phyloP scores from a whole-genome alignment of 768 basidiomycete species.

The Boletus huronensis region DNA sequence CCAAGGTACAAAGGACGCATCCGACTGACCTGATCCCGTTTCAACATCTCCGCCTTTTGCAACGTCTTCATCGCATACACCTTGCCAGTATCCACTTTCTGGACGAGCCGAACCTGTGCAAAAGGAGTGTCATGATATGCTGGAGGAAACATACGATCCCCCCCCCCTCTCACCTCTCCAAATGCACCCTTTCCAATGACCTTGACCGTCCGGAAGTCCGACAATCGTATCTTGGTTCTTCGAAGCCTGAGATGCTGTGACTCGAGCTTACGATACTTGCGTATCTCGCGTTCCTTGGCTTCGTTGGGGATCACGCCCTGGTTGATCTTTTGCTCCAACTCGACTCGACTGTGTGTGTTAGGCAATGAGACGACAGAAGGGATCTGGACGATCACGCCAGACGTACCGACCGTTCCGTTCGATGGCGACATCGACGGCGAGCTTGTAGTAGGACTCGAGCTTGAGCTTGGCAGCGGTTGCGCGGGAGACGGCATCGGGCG shows the following conservation, averaged over 20 bases:
- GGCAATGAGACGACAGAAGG: conserved; percentile 2
- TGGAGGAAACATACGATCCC: background rate
- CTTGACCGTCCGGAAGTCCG: conserved; percentile 95
- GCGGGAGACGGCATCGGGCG: conserved; percentile 81
- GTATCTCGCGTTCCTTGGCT: conserved; percentile 84
- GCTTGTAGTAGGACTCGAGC: conserved; percentile 97
- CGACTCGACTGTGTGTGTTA: conserved; percentile 62
- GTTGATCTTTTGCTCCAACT: conserved; percentile 80
- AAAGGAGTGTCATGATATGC: conserved; percentile 4
- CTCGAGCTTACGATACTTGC: conserved; percentile 82
- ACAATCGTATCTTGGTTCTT: conserved; percentile 87
- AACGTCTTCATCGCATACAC: conserved; percentile 99
- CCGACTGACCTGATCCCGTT: conserved; percentile 86
- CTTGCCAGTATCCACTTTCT: conserved; percentile 95
- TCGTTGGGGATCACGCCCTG: conserved; percentile 73
- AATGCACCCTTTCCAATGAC: conserved; percentile 99
- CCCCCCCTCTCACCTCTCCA: conserved; percentile 69
- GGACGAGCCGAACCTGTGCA: conserved; percentile 82
- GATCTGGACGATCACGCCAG: background rate
- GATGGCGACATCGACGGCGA: conserved; percentile 95
- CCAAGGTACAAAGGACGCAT: background rate
- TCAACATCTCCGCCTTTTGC: conserved; percentile 98
- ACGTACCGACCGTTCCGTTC: conserved; percentile 87
- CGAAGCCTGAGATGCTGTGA: conserved; percentile 87
- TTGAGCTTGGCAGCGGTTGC: conserved; percentile 94